Base-by-base conservation (phyloP, 129 eudicot species). In the Flaveria brownii region DNA sequence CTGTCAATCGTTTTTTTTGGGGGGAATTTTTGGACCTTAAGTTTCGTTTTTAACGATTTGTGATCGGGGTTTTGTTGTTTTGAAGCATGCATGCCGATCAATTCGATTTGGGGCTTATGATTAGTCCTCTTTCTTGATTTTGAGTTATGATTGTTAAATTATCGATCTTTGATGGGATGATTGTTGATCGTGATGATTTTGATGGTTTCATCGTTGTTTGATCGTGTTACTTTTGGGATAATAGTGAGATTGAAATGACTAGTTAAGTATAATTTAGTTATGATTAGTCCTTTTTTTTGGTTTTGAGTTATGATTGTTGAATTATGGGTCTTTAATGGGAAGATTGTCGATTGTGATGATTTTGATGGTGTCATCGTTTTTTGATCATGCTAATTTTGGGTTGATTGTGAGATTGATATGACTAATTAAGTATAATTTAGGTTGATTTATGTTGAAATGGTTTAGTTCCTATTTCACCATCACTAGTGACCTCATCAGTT, bases 401-500 rank as follows among this genome's bases (percentile, higher is more conserved):
- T 71, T 71, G 25, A 15, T 50, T 12, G 46, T 33, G 72, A 61
- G 70, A 62, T 28, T 72, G 47, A 70, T 25, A 36, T 51, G 6
- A 43, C 16, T 39, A 63, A 71, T 50, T 72, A 14, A 61, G 59
- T 41, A 41, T 33, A 36, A 22, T 36, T 36, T 36, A 36, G 41
- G 41, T 36, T 36, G 41, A 36, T 36, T 36, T 4, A 36, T 30
- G 36, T 36, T 36, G 41, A 52, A 52, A 39, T 16, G n/a, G 42
- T 43, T 9, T 54, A 54, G 51, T 13, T 72, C 20, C 11, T 16
- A 20, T n/a, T 65, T 54, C 17, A 1, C 42, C 18, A 61, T 79
- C 83, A 80, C 45, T 50, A 65, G 79, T 80, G 83, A 80, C 79
- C 57, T 72, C 83, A 73, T 73, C 83, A n/a, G 56, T 47, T 43